Conservation (phyloP, 2,329 filamentous ascomycete species). For the Paecilomyces niveus region DNA sequence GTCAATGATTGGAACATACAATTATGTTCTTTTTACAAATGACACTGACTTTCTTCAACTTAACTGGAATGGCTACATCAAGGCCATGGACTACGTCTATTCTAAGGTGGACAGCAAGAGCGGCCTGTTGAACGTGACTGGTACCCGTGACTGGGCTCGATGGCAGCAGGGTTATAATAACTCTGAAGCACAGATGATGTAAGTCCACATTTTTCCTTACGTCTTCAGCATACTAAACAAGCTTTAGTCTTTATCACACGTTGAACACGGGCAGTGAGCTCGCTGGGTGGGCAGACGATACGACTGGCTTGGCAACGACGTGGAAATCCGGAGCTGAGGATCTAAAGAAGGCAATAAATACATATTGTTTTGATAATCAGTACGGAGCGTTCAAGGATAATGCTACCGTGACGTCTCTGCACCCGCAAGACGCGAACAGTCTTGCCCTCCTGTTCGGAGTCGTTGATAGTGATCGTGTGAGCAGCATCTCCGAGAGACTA, state of each 20-base stretch:
- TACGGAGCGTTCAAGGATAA: conserved; percentile 51
- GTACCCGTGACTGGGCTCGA: conserved; percentile 46
- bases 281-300: conserved; percentile 42
- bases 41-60: conserved; percentile 42
- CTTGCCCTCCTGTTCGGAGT: conserved; percentile 48
- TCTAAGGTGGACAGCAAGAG: conserved; percentile 36
- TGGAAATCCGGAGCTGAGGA: conserved; percentile 37
- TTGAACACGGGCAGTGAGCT: conserved; percentile 47
- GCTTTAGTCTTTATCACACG: conserved; percentile 42
- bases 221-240: neutral
- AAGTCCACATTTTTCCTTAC: conserved; percentile 3
- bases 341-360: conserved; percentile 41
- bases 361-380: conserved; percentile 42
- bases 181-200: conserved; percentile 47
- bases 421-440: conserved; percentile 56
- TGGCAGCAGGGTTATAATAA: conserved; percentile 46
- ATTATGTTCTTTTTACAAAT: conserved; percentile 51
- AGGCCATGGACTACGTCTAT: conserved; percentile 42
- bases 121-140: conserved; percentile 45
- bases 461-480: conserved; percentile 26
- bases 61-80: conserved; percentile 45
- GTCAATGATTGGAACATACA: conserved; percentile 52
- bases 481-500: conserved; percentile 39
- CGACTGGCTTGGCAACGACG: conserved; percentile 26
- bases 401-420: conserved; percentile 42